Conservation (phyloP, 1,139 yeast genomes). For the Kodamaea ohmeri region DNA sequence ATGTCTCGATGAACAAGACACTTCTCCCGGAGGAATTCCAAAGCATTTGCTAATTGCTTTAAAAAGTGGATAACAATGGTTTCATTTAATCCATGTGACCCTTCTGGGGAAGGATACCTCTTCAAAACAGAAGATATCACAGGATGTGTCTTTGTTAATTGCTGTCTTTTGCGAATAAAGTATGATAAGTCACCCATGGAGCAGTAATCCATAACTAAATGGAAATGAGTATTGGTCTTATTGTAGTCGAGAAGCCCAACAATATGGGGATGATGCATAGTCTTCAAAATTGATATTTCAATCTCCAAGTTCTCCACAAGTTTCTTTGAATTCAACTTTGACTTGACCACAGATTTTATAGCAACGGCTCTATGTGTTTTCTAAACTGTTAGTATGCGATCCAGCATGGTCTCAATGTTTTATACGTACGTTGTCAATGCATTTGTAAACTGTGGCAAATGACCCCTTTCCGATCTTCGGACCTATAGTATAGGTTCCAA, state of each 20-base stretch:
- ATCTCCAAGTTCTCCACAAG: slow-evolving; percentile 85
- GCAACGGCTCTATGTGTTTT: slow-evolving; percentile 67
- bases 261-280: slow-evolving; percentile 88
- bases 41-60: slow-evolving; percentile 82
- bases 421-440: slow-evolving; percentile 31
- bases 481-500: slow-evolving; percentile 54
- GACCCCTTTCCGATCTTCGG: slow-evolving; percentile 92
- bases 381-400: slow-evolving; percentile 12
- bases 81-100: slow-evolving; percentile 76
- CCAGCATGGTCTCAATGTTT: background rate
- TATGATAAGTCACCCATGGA: slow-evolving; percentile 90
- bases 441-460: slow-evolving; percentile 83
- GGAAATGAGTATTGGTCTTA: slow-evolving; percentile 76
- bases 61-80: slow-evolving; percentile 78
- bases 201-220: slow-evolving; percentile 95
- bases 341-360: slow-evolving; percentile 80
- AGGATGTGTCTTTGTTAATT: slow-evolving; percentile 73
- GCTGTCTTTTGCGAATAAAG: slow-evolving; percentile 74
- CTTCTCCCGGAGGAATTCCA: slow-evolving; percentile 74
- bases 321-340: slow-evolving; percentile 80
- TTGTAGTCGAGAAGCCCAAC: slow-evolving; percentile 82
- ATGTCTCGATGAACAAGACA: slow-evolving; percentile 91
- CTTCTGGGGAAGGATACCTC: slow-evolving; percentile 79
- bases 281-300: slow-evolving; percentile 82
- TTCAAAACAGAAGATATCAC: slow-evolving; percentile 71